These are phyloP conservation scores for Trypethelium eluteriae DNA, from an alignment of 495 filamentous ascomycete genomes.

Conservation along the genomic window DNA sequence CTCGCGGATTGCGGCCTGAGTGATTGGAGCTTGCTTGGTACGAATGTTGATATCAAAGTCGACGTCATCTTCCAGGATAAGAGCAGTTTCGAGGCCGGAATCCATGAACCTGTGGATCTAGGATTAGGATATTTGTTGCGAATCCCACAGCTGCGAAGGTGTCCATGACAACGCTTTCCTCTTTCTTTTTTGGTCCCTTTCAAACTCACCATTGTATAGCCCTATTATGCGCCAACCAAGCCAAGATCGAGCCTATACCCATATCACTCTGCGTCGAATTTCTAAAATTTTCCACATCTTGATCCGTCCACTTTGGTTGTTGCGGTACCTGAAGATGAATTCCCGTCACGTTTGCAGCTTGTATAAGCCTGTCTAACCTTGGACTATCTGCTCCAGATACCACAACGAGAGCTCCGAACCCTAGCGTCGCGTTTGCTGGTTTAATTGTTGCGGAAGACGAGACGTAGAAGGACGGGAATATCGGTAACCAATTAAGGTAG, in stretches of 20 bases:
- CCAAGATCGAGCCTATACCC: conserved; percentile 27
- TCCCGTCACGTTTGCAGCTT: conserved; percentile 33
- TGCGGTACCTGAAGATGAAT: conserved; percentile 31
- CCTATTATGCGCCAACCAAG: conserved; percentile 33
- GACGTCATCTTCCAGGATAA: conserved; percentile 45
- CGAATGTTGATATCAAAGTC: conserved; percentile 41
- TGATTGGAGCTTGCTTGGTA: conserved; percentile 30
- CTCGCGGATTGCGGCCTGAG: conserved; percentile 26
- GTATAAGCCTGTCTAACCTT: conserved; percentile 22
- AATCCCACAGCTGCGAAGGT: not conserved
- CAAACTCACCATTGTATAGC: conserved; percentile 24
- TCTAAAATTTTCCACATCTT: conserved; percentile 27
- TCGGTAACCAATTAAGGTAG: conserved; percentile 6
- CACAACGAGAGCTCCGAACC: conserved; percentile 32
- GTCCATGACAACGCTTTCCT: conserved; percentile 13
- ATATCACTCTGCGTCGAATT: conserved; percentile 18
- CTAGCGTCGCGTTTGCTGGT: conserved; percentile 28
- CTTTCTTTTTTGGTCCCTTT: not conserved
- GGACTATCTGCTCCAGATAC: conserved; percentile 29
- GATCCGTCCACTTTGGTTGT: conserved; percentile 32
- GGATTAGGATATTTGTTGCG: not conserved
- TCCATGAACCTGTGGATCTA: conserved; percentile 34
- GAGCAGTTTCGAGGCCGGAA: conserved; percentile 38
- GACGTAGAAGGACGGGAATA: not conserved
- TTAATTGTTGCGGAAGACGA: not conserved